Evolutionary conservation across 352 stramenopile genomes (phyloP).

Genomic region (Pythium sukuiense): DNA sequence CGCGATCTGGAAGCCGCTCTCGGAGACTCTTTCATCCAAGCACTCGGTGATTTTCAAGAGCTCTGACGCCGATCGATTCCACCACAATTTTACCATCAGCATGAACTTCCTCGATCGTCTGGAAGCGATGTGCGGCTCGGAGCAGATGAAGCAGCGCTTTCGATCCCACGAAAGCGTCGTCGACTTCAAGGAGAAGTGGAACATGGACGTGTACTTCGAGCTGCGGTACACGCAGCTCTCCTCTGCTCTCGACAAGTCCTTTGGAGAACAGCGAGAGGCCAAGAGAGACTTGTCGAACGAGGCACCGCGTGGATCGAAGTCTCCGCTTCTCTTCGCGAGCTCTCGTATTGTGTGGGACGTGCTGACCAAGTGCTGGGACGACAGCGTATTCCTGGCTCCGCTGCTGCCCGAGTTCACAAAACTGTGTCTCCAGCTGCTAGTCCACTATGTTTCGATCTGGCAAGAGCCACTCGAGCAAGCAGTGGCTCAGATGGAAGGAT

Average conservation of each 20-base stretch:
- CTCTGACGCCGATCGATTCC: conserved; percentile 73
- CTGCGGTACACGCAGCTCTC: conserved; percentile 61
- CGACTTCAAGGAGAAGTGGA: conserved; percentile 88
- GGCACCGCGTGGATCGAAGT: not conserved
- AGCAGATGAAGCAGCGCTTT: conserved; percentile 65
- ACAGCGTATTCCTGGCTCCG: conserved; percentile 51
- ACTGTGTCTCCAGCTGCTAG: conserved; percentile 65
- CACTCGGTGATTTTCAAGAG: conserved; percentile 83
- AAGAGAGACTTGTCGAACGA: conserved; percentile 21
- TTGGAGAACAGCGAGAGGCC: conserved; percentile 29
- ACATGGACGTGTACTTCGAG: conserved; percentile 88
- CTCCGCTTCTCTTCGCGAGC: conserved; percentile 48
- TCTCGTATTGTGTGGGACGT: conserved; percentile 49
- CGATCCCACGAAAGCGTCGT: conserved; percentile 67
- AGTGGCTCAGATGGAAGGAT: conserved; percentile 42
- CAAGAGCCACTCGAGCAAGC: conserved; percentile 46
- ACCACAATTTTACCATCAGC: conserved; percentile 79
- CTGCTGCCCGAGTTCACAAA: conserved; percentile 68
- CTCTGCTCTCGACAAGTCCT: conserved; percentile 48
- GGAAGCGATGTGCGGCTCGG: conserved; percentile 59
- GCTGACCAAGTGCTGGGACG: conserved; percentile 61
- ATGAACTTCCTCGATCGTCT: conserved; percentile 67
- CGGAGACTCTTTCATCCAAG: conserved; percentile 63
- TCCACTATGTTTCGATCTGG: conserved; percentile 65
- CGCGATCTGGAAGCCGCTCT: conserved; percentile 80